Percentiles rank a stretch among this genome's conserved stretches.
These are phyloP conservation scores for Fusarium robinianum DNA, from an alignment of 2,329 filamentous ascomycete species.

Conservation along the genomic window DNA sequence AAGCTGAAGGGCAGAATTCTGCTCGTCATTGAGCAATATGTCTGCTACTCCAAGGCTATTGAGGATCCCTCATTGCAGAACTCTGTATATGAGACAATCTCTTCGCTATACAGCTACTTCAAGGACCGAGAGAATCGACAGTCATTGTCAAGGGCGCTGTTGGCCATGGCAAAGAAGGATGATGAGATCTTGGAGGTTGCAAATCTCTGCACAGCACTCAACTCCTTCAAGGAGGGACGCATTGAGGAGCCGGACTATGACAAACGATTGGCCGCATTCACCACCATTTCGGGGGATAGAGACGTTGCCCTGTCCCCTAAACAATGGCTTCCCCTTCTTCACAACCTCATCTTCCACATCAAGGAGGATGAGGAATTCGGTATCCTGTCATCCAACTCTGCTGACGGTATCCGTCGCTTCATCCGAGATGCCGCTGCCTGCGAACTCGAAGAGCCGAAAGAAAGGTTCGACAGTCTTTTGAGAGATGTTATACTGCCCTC, in stretches of 20 bases:
- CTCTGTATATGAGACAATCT: constrained; percentile 73
- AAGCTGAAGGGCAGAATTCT: constrained; percentile 82
- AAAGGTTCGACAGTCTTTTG: constrained; percentile 62
- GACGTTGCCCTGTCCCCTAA: constrained; percentile 63
- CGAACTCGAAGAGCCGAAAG: constrained; percentile 37
- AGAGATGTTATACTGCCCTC: constrained; percentile 71
- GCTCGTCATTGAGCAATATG: constrained; percentile 78
- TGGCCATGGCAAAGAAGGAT: constrained; percentile 70
- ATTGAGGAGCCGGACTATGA: constrained; percentile 91
- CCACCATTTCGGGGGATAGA: constrained; percentile 66
- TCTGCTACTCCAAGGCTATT: constrained; percentile 61
- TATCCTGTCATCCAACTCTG: constrained; percentile 78
- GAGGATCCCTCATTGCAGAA: constrained; percentile 55
- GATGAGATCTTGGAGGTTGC: constrained; percentile 65
- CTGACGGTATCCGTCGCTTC: constrained; percentile 78
- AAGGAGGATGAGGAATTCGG: constrained; percentile 86
- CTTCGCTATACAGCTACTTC: constrained; percentile 88
- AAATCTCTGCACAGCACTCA: constrained; percentile 74
- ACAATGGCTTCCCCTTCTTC: constrained; percentile 86
- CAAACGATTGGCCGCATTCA: constrained; percentile 76
- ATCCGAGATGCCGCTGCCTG: constrained; percentile 64
- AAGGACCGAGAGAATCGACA: constrained; percentile 78
- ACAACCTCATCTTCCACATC: constrained; percentile 88
- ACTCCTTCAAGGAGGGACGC: constrained; percentile 72
- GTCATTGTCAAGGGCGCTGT: constrained; percentile 73